Evolutionary conservation across 2,329 filamentous ascomycete species (phyloP).

Genomic region (Arthrinium puccinioides): DNA sequence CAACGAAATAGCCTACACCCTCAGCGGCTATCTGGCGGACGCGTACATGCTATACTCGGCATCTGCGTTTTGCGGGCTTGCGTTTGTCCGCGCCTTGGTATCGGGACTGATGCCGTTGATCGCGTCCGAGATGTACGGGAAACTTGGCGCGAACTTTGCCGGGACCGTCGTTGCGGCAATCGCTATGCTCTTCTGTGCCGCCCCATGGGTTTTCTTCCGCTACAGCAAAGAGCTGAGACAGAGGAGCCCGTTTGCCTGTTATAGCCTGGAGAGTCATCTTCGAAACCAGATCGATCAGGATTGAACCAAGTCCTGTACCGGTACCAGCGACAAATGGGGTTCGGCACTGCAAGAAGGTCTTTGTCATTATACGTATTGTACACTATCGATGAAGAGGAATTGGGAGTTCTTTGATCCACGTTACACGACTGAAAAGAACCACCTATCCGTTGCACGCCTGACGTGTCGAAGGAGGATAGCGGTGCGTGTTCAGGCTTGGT

Average conservation of each 20-base stretch:
- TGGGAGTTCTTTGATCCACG: too few species aligned
- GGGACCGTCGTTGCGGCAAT: slow-evolving; percentile 14
- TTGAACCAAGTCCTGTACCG: too few species aligned
- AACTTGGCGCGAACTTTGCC: slow-evolving; percentile 14
- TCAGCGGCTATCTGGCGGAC: slow-evolving; percentile 18
- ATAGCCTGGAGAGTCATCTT: slow-evolving; percentile 16
- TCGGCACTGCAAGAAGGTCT: too few species aligned
- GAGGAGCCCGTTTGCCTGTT: slow-evolving; percentile 15
- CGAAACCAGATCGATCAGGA: too few species aligned
- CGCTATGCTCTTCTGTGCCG: slow-evolving; percentile 11
- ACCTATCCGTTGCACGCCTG: too few species aligned
- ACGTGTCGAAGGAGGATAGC: too few species aligned
- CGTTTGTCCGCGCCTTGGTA: slow-evolving; percentile 14
- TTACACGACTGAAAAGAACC: too few species aligned
- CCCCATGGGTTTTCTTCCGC: slow-evolving; percentile 13
- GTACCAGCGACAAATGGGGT: too few species aligned
- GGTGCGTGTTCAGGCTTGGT: too few species aligned
- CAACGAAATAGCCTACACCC: slow-evolving; percentile 22
- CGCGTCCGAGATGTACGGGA: slow-evolving; percentile 14
- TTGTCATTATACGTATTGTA: too few species aligned
- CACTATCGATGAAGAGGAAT: too few species aligned
- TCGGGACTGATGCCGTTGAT: slow-evolving; percentile 18
- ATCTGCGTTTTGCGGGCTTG: slow-evolving; percentile 17
- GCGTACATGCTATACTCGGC: slow-evolving; percentile 17
- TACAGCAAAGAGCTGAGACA: slow-evolving; percentile 14